Conservation (phyloP, 2,329 filamentous ascomycete genomes). For the Paraphaeosphaeria minitans region DNA sequence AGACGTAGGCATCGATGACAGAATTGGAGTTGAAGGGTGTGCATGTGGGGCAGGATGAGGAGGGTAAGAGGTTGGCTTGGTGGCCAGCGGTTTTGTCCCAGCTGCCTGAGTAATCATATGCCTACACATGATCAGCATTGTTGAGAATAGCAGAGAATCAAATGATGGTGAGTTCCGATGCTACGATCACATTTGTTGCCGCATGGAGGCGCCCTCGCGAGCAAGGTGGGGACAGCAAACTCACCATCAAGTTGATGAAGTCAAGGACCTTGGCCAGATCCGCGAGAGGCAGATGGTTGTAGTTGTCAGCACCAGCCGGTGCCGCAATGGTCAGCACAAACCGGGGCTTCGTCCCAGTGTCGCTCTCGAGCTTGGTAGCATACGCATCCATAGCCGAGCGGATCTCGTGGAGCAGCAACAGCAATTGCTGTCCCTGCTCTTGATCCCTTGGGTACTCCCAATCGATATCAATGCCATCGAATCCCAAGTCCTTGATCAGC, state of each 20-base stretch:
- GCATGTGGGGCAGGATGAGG: slow-evolving; percentile 58
- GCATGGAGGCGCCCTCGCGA: too few species aligned
- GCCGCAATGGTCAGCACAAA: slow-evolving; percentile 54
- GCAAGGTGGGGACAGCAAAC: neutral
- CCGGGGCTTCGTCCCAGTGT: slow-evolving; percentile 37
- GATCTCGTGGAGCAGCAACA: slow-evolving; percentile 47
- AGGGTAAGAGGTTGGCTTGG: slow-evolving; percentile 77
- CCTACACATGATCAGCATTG: slow-evolving; percentile 21
- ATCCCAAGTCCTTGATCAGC: slow-evolving; percentile 78
- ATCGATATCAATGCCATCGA: slow-evolving; percentile 51
- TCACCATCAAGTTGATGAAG: slow-evolving; percentile 57
- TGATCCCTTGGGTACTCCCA: slow-evolving; percentile 54
- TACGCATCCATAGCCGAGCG: slow-evolving; percentile 49
- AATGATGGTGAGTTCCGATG: too few species aligned
- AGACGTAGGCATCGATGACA: slow-evolving; percentile 73
- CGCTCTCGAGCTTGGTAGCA: slow-evolving; percentile 36
- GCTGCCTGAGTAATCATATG: slow-evolving; percentile 68
- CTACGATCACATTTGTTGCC: too few species aligned
- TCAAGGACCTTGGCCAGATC: slow-evolving; percentile 52
- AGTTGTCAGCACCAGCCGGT: slow-evolving; percentile 52
- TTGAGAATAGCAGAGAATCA: neutral
- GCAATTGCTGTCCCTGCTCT: slow-evolving; percentile 48
- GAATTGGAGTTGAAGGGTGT: slow-evolving; percentile 80
- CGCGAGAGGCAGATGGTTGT: slow-evolving; percentile 47
- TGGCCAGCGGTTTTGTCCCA: slow-evolving; percentile 78